A percentile compares a stretch with the other conserved stretches of the same genome.
These are phyloP conservation scores for Soucietia sequanensis DNA, from an alignment of 805 yeast species.

Conservation along the genomic window DNA sequence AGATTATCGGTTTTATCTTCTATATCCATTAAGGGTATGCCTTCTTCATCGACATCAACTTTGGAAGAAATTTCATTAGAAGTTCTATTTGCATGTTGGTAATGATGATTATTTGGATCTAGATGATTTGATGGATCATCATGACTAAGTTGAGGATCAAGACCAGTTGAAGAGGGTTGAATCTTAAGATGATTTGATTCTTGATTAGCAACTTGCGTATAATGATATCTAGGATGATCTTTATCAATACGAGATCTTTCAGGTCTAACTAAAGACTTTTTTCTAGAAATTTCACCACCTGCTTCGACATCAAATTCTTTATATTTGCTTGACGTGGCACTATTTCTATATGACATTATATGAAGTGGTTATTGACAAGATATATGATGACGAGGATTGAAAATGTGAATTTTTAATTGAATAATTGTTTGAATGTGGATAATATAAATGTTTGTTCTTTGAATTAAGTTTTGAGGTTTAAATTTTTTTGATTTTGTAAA, in stretches of 20 bases:
- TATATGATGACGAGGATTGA: too few species aligned
- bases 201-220: constrained; percentile 69
- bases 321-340: constrained; percentile 18
- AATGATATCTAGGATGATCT: constrained; percentile 76
- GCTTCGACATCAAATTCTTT: constrained; percentile 43
- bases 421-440: too few species aligned
- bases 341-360: constrained; percentile 34
- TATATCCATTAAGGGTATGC: constrained; percentile 44
- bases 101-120: neutral
- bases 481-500: too few species aligned
- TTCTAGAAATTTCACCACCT: constrained; percentile 42
- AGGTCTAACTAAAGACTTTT: constrained; percentile 76
- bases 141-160: constrained; percentile 45
- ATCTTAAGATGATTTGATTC: constrained; percentile 61
- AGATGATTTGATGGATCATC: constrained; percentile 1
- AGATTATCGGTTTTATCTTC: constrained; percentile 7
- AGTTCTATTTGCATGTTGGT: neutral
- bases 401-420: too few species aligned
- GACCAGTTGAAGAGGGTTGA: constrained; percentile 71
- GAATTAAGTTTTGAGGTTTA: too few species aligned
- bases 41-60: constrained; percentile 28
- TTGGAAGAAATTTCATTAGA: neutral
- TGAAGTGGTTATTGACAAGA: neutral
- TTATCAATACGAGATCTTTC: constrained; percentile 70
- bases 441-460: too few species aligned